These are phyloP conservation scores for Citrus maxima DNA, from an alignment of 345 rosid species.

Conservation along the genomic window DNA sequence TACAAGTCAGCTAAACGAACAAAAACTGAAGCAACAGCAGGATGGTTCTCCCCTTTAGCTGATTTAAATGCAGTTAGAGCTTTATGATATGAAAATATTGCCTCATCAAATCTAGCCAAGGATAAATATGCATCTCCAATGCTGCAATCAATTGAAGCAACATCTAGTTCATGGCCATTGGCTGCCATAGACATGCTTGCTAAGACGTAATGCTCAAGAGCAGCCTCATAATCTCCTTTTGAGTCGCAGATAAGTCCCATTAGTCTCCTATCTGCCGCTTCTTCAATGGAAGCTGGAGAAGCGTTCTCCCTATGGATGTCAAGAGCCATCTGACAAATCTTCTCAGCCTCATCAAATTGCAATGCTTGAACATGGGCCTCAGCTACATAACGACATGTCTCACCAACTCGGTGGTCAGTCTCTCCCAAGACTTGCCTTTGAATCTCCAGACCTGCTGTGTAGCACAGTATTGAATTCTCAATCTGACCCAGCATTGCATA, in stretches of 20 bases:
- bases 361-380: constrained; percentile 64
- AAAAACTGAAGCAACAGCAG: constrained; percentile 75
- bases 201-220: constrained; percentile 84
- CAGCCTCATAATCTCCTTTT: constrained; percentile 68
- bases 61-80: constrained; percentile 74
- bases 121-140: constrained; percentile 70
- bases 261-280: constrained; percentile 84
- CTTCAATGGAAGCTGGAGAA: constrained; percentile 56
- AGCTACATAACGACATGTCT: constrained; percentile 21
- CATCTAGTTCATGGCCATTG: constrained; percentile 57
- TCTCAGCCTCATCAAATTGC: constrained; percentile 81
- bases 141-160: constrained; percentile 80
- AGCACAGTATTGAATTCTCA: constrained; percentile 74
- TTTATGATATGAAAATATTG: constrained; percentile 83
- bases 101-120: constrained; percentile 83
- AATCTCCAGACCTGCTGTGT: constrained; percentile 87
- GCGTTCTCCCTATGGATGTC: constrained; percentile 69
- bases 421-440: constrained; percentile 89
- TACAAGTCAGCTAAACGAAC: constrained; percentile 87
- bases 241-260: constrained; percentile 87
- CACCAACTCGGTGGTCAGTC: constrained; percentile 66
- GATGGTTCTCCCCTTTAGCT: constrained; percentile 75
- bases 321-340: constrained; percentile 73
- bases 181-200: constrained; percentile 91
- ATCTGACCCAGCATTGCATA: constrained; percentile 78